These are phyloP conservation scores for Venustampulla echinocandica DNA, from an alignment of 495 filamentous ascomycete genomes.

Conservation along the genomic window DNA sequence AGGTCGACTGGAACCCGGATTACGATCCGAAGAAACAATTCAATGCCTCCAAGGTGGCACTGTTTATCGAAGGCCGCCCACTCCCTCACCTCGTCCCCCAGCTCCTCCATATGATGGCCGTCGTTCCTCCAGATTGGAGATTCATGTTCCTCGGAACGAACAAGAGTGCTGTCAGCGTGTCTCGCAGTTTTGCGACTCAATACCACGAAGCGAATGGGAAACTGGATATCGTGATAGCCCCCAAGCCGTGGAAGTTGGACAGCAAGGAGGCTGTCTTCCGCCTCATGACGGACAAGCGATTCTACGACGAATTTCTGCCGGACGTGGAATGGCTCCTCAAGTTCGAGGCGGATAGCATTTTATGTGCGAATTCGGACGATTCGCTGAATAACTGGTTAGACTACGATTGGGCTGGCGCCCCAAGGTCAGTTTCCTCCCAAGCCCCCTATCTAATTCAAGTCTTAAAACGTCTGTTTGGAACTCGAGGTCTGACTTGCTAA, in stretches of 20 bases:
- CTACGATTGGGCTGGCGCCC: slow-evolving; percentile 41
- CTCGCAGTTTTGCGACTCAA: slow-evolving; percentile 31
- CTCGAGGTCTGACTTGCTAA: slow-evolving; percentile 1
- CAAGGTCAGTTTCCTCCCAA: slow-evolving; percentile 25
- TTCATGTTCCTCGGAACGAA: slow-evolving; percentile 41
- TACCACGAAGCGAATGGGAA: slow-evolving; percentile 37
- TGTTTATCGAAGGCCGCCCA: slow-evolving; percentile 41
- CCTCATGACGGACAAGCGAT: slow-evolving; percentile 35
- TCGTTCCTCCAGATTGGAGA: slow-evolving; percentile 43
- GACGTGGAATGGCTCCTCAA: slow-evolving; percentile 38
- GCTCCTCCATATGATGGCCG: slow-evolving; percentile 40
- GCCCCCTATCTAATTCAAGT: neutral
- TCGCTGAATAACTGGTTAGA: slow-evolving; percentile 39
- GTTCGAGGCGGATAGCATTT: slow-evolving; percentile 40
- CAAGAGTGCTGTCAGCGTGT: slow-evolving; percentile 31
- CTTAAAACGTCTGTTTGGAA: neutral
- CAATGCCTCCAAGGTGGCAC: slow-evolving; percentile 39
- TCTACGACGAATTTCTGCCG: slow-evolving; percentile 37
- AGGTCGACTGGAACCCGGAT: slow-evolving; percentile 30
- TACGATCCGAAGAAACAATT: slow-evolving; percentile 31
- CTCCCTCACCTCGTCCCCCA: slow-evolving; percentile 36
- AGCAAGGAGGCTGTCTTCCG: slow-evolving; percentile 36
- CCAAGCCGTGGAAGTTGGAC: slow-evolving; percentile 31
- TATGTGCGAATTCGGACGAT: slow-evolving; percentile 38
- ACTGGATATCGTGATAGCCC: slow-evolving; percentile 36